Conservation (phyloP, 202 grass and related monocot species). For the Panicum virgatum region DNA sequence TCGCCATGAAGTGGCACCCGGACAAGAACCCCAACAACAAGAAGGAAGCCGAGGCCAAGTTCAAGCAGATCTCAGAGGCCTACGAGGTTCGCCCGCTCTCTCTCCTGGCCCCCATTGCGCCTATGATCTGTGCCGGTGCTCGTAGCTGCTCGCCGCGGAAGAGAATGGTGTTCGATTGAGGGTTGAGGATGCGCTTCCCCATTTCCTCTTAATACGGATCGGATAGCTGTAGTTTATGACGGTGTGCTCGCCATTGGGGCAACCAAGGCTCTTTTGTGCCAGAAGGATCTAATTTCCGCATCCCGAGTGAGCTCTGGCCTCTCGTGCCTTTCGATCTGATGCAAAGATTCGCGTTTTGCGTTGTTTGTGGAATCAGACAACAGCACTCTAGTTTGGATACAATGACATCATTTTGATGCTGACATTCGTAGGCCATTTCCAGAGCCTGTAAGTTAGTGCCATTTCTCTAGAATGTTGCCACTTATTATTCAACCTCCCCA, state of each 20-base stretch:
- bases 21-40: constrained; percentile 84
- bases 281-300: constrained; percentile 14
- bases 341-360: neutral
- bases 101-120: neutral
- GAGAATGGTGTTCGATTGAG: neutral
- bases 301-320: neutral
- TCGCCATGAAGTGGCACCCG: constrained; percentile 92
- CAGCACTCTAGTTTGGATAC: neutral
- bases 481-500: neutral
- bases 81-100: constrained; percentile 53
- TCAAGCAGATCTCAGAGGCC: constrained; percentile 91
- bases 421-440: neutral
- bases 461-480: neutral
- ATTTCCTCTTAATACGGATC: neutral
- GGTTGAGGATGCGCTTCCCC: constrained; percentile 3
- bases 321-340: constrained; percentile 20
- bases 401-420: neutral
- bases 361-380: neutral
- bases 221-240: neutral
- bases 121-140: constrained; percentile 26
- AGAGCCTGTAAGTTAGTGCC: neutral
- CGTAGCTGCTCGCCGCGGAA: neutral
- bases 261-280: neutral
- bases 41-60: constrained; percentile 86
- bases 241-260: neutral